phyloP scores from a whole-genome alignment of 306 rosid species.

The Oemleria cerasiformis region DNA sequence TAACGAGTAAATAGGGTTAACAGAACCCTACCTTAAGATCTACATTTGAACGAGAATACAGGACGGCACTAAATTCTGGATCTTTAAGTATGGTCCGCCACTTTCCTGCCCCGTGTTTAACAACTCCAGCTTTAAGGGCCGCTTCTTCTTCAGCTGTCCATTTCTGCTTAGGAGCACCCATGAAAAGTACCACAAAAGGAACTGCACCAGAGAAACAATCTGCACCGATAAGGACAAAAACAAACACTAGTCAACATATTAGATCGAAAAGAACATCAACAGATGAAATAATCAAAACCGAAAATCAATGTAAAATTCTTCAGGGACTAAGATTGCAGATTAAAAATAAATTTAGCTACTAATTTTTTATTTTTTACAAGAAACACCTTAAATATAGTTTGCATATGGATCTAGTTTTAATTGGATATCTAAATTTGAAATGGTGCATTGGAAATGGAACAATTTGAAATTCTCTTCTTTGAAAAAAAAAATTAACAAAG shows the following conservation, averaged over 20 bases:
- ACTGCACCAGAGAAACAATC: slow-evolving; percentile 24
- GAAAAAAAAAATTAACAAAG: not conserved
- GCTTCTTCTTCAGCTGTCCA: slow-evolving; percentile 92
- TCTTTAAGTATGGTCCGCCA: slow-evolving; percentile 97
- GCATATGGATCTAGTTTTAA: not conserved
- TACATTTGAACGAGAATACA: slow-evolving; percentile 86
- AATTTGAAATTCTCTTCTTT: not conserved
- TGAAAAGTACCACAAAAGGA: slow-evolving; percentile 29
- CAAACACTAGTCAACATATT: not conserved
- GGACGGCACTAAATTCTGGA: slow-evolving; percentile 74
- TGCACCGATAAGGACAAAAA: slow-evolving; percentile 12
- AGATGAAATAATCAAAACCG: not conserved
- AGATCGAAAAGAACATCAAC: not conserved
- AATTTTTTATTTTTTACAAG: not conserved
- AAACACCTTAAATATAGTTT: not conserved
- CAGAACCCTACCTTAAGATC: slow-evolving; percentile 81
- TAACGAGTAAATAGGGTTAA: not conserved
- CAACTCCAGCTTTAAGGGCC: slow-evolving; percentile 94
- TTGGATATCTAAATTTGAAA: not conserved
- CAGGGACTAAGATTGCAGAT: not conserved
- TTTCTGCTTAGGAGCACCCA: slow-evolving; percentile 99
- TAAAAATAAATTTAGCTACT: not conserved
- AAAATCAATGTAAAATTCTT: not conserved
- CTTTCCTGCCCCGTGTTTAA: slow-evolving; percentile 95
- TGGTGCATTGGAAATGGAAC: not conserved